These are phyloP conservation scores for Rosellinia necatrix DNA, from an alignment of 2,329 filamentous ascomycete species.

Conservation along the genomic window DNA sequence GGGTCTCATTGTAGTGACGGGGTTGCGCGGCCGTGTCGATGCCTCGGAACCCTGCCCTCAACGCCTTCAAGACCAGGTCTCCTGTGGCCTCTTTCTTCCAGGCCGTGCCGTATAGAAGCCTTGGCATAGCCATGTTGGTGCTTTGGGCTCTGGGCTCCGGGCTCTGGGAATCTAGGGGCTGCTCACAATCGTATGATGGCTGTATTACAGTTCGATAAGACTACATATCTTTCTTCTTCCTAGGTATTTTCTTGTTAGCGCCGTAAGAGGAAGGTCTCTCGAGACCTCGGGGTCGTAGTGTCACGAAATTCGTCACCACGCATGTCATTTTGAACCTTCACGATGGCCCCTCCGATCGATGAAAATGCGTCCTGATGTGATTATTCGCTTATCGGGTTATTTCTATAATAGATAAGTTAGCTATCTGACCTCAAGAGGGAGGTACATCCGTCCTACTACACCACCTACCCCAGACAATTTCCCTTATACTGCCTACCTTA, in stretches of 20 bases:
- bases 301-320: conserved; percentile 5
- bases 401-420: too few species aligned
- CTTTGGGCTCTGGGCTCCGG: too few species aligned
- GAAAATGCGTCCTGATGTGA: too few species aligned
- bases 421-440: too few species aligned
- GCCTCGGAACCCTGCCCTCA: conserved; percentile 71
- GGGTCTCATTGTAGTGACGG: conserved; percentile 74
- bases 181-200: background rate
- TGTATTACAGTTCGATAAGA: background rate
- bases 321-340: too few species aligned
- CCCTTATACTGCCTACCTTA: too few species aligned
- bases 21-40: conserved; percentile 82
- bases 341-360: too few species aligned
- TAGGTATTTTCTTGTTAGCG: too few species aligned
- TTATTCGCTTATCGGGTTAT: too few species aligned
- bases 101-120: conserved; percentile 78
- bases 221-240: conserved; percentile 16
- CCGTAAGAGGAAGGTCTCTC: conserved; percentile 1
- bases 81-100: conserved; percentile 77
- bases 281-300: background rate
- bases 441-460: too few species aligned
- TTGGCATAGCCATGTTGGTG: conserved; percentile 49
- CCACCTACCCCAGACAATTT: too few species aligned
- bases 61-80: conserved; percentile 69
- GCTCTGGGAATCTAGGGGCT: too few species aligned